These are phyloP conservation scores for Hippophae tibetana DNA, from an alignment of 306 rosid genomes.

Conservation along the genomic window DNA sequence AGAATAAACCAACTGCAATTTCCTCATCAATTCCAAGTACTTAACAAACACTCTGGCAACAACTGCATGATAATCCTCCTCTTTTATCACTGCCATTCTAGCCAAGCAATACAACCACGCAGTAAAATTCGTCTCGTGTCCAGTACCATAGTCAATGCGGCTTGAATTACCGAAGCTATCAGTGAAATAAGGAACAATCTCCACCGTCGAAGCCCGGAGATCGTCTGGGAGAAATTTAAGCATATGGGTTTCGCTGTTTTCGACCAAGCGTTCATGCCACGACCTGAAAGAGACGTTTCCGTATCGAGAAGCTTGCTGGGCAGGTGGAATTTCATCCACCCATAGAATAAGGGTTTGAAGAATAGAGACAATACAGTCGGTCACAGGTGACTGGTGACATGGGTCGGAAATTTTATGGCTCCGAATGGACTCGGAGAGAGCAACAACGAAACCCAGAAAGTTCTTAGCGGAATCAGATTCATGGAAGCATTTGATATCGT, in stretches of 20 bases:
- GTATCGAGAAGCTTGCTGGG: slow-evolving; percentile 59
- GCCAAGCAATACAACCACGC: slow-evolving; percentile 85
- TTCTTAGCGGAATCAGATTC: slow-evolving; percentile 51
- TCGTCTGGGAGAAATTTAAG: slow-evolving; percentile 42
- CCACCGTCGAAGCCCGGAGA: slow-evolving; percentile 37
- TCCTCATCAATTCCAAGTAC: slow-evolving; percentile 84
- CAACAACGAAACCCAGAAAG: slow-evolving; percentile 75
- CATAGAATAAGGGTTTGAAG: slow-evolving; percentile 54
- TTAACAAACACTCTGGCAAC: slow-evolving; percentile 63
- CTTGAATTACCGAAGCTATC: slow-evolving; percentile 78
- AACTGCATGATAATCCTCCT: slow-evolving; percentile 63
- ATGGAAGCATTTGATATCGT: slow-evolving; percentile 55
- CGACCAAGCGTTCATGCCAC: slow-evolving; percentile 54
- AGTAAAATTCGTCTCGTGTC: slow-evolving; percentile 88
- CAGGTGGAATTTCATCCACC: slow-evolving; percentile 77
- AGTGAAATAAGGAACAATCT: slow-evolving; percentile 59
- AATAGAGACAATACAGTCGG: slow-evolving; percentile 30
- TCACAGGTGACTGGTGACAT: slow-evolving; percentile 39
- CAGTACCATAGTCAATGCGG: slow-evolving; percentile 90
- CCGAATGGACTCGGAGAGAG: slow-evolving; percentile 75
- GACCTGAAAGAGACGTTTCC: slow-evolving; percentile 70
- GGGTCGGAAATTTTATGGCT: slow-evolving; percentile 55
- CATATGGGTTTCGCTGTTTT: slow-evolving; percentile 39
- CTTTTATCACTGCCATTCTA: slow-evolving; percentile 51
- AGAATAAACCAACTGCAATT: slow-evolving; percentile 63